Evolutionary conservation across 1,284 basidiomycete species (phyloP).

Genomic region (Trichosporon sp.): DNA sequence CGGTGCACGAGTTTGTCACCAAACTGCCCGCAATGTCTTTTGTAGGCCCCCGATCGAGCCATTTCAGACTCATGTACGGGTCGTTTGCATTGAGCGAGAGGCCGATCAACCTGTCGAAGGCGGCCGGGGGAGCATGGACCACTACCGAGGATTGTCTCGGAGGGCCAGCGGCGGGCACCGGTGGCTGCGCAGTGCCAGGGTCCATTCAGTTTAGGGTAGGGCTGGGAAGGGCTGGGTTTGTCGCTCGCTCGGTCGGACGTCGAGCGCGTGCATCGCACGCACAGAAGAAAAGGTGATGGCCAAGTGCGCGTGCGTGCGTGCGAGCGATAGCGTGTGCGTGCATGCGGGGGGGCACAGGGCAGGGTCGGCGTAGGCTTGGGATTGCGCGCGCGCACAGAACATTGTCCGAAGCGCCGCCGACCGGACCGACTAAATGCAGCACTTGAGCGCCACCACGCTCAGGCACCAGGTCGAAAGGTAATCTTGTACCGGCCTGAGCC

Average conservation of each 20-base stretch:
- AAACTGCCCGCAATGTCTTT: no score
- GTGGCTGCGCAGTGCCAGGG: not conserved
- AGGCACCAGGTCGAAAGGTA: conserved; percentile 1
- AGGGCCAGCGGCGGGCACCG: not conserved
- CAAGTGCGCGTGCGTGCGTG: not conserved
- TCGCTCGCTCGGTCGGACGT: not conserved
- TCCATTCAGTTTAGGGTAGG: not conserved
- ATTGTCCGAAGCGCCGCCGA: not conserved
- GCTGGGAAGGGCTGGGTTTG: not conserved
- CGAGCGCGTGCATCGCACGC: not conserved
- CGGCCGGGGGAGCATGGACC: not conserved
- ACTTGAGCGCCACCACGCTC: not conserved
- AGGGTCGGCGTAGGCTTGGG: no score
- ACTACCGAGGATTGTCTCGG: not conserved
- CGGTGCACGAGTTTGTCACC: not conserved
- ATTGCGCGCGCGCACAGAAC: not conserved
- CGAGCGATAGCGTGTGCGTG: not conserved
- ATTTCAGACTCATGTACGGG: not conserved
- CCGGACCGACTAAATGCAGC: not conserved
- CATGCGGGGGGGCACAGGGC: not conserved
- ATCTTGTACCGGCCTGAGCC: not conserved
- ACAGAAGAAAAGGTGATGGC: no score
- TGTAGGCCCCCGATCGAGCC: not conserved
- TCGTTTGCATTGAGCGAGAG: not conserved
- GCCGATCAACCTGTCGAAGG: not conserved